These are phyloP conservation scores for Emericellopsis cladophorae DNA, from an alignment of 2,329 filamentous ascomycete genomes.

Conservation along the genomic window DNA sequence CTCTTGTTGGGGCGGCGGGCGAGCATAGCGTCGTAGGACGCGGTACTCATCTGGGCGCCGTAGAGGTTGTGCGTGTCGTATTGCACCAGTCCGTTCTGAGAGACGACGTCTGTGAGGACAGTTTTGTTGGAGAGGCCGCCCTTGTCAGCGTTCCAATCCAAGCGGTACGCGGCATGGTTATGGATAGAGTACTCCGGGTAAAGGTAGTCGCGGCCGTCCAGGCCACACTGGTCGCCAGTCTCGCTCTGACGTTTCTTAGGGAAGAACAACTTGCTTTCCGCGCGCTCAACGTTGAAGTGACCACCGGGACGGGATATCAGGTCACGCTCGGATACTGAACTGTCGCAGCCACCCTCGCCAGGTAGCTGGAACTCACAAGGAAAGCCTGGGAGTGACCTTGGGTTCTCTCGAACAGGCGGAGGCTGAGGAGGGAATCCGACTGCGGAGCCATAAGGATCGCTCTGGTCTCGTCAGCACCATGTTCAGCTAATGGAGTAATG, in stretches of 20 bases:
- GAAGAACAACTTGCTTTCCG: constrained; percentile 1
- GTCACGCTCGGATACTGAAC: background rate
- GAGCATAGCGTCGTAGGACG: constrained; percentile 61
- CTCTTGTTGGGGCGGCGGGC: constrained; percentile 53
- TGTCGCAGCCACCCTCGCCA: constrained; percentile 4
- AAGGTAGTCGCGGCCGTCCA: constrained; percentile 48
- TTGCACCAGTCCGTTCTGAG: constrained; percentile 58
- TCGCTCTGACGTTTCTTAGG: constrained; percentile 36
- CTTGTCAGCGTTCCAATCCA: constrained; percentile 36
- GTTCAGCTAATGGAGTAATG: too few species aligned
- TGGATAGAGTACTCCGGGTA: constrained; percentile 68
- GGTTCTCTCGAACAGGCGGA: constrained; percentile 48
- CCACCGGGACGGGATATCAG: background rate
- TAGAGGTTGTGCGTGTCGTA: constrained; percentile 79
- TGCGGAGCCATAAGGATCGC: constrained; percentile 11
- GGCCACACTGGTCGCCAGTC: constrained; percentile 23
- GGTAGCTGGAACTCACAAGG: constrained; percentile 25
- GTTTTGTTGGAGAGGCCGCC: constrained; percentile 47
- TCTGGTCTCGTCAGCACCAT: constrained; percentile 5
- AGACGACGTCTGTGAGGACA: constrained; percentile 65
- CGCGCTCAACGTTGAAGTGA: background rate
- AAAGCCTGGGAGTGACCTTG: constrained; percentile 56
- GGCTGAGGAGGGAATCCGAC: constrained; percentile 44
- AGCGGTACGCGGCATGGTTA: constrained; percentile 45
- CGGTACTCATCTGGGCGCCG: constrained; percentile 62